Evolutionary conservation across 345 rosid species (phyloP).

Genomic region (Lepidium sativum): DNA sequence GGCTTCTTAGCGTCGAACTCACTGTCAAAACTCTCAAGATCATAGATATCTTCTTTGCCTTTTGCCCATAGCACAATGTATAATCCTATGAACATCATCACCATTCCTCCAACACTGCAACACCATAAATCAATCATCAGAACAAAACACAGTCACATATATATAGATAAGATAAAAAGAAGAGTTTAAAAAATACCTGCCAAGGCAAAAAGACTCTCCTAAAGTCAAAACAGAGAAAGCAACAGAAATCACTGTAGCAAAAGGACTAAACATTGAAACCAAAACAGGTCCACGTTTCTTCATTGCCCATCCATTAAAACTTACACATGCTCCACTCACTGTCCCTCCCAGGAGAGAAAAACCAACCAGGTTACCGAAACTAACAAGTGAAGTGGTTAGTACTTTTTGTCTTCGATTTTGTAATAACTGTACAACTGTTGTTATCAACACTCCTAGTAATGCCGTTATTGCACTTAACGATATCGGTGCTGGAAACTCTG

Average conservation of each 20-base stretch:
- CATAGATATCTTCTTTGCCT: constrained; percentile 51
- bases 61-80: constrained; percentile 91
- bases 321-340: constrained; percentile 55
- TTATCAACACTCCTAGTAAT: constrained; percentile 54
- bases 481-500: constrained; percentile 84
- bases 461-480: constrained; percentile 70
- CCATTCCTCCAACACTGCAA: constrained; percentile 77
- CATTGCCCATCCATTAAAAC: constrained; percentile 95
- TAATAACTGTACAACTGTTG: constrained; percentile 38
- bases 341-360: constrained; percentile 57
- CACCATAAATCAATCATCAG: neutral
- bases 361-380: constrained; percentile 31
- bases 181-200: constrained; percentile 61
- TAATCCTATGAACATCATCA: constrained; percentile 68
- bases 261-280: constrained; percentile 80
- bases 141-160: neutral
- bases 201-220: constrained; percentile 52
- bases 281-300: constrained; percentile 88
- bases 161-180: neutral
- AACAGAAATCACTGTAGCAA: constrained; percentile 57
- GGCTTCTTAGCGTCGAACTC: constrained; percentile 55
- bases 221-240: constrained; percentile 46
- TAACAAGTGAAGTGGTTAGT: constrained; percentile 34
- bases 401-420: constrained; percentile 29
- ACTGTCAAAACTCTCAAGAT: constrained; percentile 27